Evolutionary conservation across 1,139 yeast genomes (phyloP).

Genomic region (Diutina scorzettiae): DNA sequence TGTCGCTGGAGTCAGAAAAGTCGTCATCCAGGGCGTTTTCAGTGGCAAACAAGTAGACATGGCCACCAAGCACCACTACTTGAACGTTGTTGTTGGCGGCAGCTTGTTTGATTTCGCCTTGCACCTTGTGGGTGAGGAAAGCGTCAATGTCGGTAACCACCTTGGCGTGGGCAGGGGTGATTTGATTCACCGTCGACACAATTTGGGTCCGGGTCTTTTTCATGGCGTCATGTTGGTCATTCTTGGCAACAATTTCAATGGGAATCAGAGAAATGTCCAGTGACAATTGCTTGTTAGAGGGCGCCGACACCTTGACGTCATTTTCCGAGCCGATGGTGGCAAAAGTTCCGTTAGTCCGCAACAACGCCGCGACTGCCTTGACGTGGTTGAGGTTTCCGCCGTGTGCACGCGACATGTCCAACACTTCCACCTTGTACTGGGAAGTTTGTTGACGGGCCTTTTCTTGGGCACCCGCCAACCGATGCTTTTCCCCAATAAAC

Average conservation of each 20-base stretch:
- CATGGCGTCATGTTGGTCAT: constrained; percentile 21
- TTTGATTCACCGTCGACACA: constrained; percentile 59
- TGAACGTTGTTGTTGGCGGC: constrained; percentile 40
- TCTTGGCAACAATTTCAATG: constrained; percentile 28
- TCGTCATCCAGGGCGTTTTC: constrained; percentile 14
- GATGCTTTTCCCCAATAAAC: constrained; percentile 51
- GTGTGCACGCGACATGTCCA: constrained; percentile 83
- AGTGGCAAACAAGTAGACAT: constrained; percentile 29
- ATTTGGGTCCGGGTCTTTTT: constrained; percentile 48
- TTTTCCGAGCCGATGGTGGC: constrained; percentile 33
- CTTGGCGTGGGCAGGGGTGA: constrained; percentile 55
- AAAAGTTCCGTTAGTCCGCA: constrained; percentile 38
- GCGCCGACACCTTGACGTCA: constrained; percentile 45
- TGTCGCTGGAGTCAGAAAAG: constrained; percentile 15
- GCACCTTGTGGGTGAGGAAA: constrained; percentile 33
- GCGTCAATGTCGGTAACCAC: constrained; percentile 57
- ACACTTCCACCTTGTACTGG: constrained; percentile 44
- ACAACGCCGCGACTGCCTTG: constrained; percentile 55
- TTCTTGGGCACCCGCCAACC: constrained; percentile 51
- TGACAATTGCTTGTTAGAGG: constrained; percentile 20
- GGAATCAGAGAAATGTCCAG: constrained; percentile 20
- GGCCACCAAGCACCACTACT: constrained; percentile 40
- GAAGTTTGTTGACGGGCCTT: constrained; percentile 40
- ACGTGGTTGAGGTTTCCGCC: constrained; percentile 72
- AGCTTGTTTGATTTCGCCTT: constrained; percentile 32